These are phyloP conservation scores for Stagonosporopsis vannaccii DNA, from an alignment of 2,329 filamentous ascomycete genomes.

Conservation along the genomic window DNA sequence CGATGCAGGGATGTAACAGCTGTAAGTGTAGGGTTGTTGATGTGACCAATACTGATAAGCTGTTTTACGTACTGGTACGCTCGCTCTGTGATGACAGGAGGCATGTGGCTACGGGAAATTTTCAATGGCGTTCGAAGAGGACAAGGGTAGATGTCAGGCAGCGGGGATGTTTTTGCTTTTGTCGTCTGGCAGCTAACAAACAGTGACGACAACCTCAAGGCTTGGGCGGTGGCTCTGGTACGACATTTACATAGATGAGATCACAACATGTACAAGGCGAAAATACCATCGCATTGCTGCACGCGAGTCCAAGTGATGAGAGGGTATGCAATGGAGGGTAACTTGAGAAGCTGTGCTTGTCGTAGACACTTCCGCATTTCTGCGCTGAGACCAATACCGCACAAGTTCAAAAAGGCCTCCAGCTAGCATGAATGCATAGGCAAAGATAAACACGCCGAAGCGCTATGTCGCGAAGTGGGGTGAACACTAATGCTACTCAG, in stretches of 20 bases:
- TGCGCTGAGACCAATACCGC: background rate
- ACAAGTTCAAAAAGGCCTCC: background rate
- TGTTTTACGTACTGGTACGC: constrained; percentile 8
- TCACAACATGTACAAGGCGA: background rate
- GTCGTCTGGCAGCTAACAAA: constrained; percentile 4
- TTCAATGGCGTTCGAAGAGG: background rate
- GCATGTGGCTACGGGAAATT: background rate
- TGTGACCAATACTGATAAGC: constrained; percentile 11
- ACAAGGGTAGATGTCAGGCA: background rate
- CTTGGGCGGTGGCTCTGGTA: background rate
- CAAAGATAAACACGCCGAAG: background rate
- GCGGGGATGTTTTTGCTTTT: constrained; percentile 8
- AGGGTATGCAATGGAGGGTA: background rate
- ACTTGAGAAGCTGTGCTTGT: background rate
- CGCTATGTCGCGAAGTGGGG: background rate
- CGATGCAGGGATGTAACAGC: constrained; percentile 6
- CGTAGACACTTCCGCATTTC: background rate
- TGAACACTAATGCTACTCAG: background rate
- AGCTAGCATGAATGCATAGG: background rate
- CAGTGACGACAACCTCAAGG: constrained; percentile 1
- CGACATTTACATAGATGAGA: background rate
- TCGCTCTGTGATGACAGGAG: constrained; percentile 2
- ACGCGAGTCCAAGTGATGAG: too few relatives aligned
- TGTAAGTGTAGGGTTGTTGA: background rate
- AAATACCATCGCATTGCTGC: background rate